phyloP scores from a whole-genome alignment of 805 yeast species.

The Schwanniomyces polymorphus region DNA sequence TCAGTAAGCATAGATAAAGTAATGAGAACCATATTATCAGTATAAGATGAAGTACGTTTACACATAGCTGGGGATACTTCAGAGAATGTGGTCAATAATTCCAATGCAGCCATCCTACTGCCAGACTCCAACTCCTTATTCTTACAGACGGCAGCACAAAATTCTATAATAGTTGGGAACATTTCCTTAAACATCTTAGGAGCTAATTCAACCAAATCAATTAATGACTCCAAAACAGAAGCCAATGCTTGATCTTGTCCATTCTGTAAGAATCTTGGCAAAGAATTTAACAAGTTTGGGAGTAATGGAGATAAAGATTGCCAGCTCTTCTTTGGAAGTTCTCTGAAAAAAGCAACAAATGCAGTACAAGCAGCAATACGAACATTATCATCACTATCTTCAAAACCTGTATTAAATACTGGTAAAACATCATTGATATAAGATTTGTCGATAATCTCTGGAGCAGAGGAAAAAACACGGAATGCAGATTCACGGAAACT shows the following conservation, averaged over 20 bases:
- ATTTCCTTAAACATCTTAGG: conserved; percentile 92
- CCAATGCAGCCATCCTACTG: conserved; percentile 85
- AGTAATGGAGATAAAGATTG: conserved; percentile 70
- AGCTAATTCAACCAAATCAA: conserved; percentile 88
- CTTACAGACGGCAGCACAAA: conserved; percentile 80
- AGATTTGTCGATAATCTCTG: conserved; percentile 67
- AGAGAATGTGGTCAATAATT: conserved; percentile 83
- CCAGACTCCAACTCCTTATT: conserved; percentile 75
- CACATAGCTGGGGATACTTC: conserved; percentile 97
- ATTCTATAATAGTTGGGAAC: conserved; percentile 85
- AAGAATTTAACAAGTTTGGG: conserved; percentile 80
- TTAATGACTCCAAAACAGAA: conserved; percentile 82
- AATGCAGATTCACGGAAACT: conserved; percentile 86
- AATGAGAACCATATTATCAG: conserved; percentile 67
- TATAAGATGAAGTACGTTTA: conserved; percentile 70
- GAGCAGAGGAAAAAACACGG: conserved; percentile 83
- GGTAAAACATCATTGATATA: conserved; percentile 59
- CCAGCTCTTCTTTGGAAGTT: conserved; percentile 80
- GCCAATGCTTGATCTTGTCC: conserved; percentile 83
- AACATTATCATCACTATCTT: conserved; percentile 76
- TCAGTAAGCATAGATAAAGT: conserved; percentile 88
- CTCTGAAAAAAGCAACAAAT: conserved; percentile 84
- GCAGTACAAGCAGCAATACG: conserved; percentile 91
- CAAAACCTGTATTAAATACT: conserved; percentile 78
- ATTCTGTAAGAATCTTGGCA: conserved; percentile 77